Conservation (phyloP, 2,329 filamentous ascomycete genomes). For the Scedosporium boydii region DNA sequence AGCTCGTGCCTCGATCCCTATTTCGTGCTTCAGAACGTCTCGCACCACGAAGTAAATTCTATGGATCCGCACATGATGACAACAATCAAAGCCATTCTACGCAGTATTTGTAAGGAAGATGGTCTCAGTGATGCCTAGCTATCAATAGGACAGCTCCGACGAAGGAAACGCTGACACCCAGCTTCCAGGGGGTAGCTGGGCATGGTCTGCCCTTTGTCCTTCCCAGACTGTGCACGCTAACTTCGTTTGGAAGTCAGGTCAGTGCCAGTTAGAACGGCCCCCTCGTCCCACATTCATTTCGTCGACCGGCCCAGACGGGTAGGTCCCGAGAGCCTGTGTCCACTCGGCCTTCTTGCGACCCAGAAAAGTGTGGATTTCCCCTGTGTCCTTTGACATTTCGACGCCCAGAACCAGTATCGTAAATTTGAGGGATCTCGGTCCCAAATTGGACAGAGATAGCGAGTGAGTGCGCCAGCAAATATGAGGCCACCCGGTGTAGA, state of each 20-base stretch:
- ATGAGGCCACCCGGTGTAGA: no score
- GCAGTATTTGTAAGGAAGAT: no score
- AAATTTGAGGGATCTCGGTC: no score
- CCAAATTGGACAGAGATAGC: no score
- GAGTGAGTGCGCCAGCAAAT: no score
- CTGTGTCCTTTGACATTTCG: neutral
- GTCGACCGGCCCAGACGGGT: neutral
- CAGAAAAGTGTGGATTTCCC: neutral
- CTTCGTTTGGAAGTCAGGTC: neutral
- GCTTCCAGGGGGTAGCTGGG: neutral
- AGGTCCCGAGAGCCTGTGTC: neutral
- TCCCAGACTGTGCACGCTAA: neutral
- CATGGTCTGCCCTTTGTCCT: neutral
- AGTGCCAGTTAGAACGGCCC: neutral
- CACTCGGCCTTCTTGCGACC: neutral
- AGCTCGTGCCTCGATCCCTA: neutral
- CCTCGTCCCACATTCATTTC: conserved; percentile 1
- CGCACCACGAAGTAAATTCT: no score
- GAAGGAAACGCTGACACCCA: no score
- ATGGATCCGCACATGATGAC: no score
- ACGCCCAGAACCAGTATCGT: neutral
- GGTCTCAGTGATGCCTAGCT: no score
- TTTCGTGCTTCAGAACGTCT: neutral
- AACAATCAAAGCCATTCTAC: no score
- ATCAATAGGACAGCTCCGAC: no score